Conservation (phyloP, 2,329 filamentous ascomycete genomes). For the Penicillium sp. region DNA sequence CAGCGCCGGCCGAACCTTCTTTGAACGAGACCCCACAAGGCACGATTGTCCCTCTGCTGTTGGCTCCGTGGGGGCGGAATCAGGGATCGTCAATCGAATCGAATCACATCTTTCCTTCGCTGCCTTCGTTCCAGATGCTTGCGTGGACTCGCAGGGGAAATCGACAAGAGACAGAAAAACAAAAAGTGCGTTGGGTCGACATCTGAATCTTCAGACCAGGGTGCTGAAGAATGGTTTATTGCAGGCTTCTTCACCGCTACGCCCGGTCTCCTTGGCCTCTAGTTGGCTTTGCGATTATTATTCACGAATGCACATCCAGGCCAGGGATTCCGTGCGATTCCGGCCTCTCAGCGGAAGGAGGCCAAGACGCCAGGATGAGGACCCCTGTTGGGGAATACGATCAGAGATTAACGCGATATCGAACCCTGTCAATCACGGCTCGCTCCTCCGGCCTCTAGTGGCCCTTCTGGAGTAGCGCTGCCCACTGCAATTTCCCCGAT, state of each 20-base stretch:
- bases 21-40: not conserved
- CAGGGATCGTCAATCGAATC: not conserved
- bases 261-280: too few relatives aligned
- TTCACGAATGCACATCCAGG: not conserved
- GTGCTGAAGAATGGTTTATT: not conserved
- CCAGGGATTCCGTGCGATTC: not conserved
- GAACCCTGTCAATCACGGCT: slow-evolving; percentile 14
- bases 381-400: not conserved
- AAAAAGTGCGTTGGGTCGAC: too few relatives aligned
- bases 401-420: slow-evolving; percentile 3
- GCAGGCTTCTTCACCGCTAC: not conserved
- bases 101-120: not conserved
- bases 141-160: too few relatives aligned
- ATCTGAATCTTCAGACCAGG: not conserved
- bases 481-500: not conserved
- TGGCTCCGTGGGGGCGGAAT: not conserved
- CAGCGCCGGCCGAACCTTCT: not conserved
- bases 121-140: not conserved
- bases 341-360: not conserved
- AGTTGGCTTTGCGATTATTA: not conserved
- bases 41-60: not conserved
- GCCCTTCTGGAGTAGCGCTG: not conserved
- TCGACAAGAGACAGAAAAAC: too few relatives aligned
- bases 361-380: not conserved
- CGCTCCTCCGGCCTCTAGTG: not conserved